These are phyloP conservation scores for Rutstroemia sp. DNA, from an alignment of 2,329 filamentous ascomycete genomes.

Conservation along the genomic window DNA sequence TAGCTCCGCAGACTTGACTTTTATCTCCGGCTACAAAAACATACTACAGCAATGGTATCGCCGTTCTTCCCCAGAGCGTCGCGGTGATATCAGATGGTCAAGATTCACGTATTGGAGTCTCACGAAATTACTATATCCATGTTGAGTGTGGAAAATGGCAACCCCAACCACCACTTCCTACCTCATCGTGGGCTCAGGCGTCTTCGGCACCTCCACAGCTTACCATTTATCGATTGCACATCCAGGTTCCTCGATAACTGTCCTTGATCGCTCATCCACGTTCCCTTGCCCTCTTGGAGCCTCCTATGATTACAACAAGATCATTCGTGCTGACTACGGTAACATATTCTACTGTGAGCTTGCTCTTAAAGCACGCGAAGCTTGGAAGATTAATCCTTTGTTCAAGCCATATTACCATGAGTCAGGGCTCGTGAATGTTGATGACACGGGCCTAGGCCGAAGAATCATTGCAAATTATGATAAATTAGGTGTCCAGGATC, in stretches of 20 bases:
- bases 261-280: conserved; percentile 36
- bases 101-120: too few relatives aligned
- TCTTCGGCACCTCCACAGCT: conserved; percentile 44
- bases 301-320: conserved; percentile 54
- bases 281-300: conserved; percentile 38
- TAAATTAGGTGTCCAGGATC: conserved; percentile 28
- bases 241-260: conserved; percentile 33
- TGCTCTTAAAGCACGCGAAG: conserved; percentile 39
- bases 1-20: background rate
- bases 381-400: conserved; percentile 41
- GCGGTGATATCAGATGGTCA: too few relatives aligned
- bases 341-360: conserved; percentile 43
- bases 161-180: conserved; percentile 12
- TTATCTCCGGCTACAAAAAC: too few relatives aligned
- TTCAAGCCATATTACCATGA: conserved; percentile 41
- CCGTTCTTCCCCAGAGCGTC: too few relatives aligned
- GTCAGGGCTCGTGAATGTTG: conserved; percentile 41
- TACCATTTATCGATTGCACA: conserved; percentile 38
- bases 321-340: conserved; percentile 51
- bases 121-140: background rate
- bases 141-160: background rate
- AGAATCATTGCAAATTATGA: conserved; percentile 40
- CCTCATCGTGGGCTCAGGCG: conserved; percentile 44
- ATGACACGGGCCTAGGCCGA: conserved; percentile 37
- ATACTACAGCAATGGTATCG: too few relatives aligned